phyloP scores from a whole-genome alignment of 371 early-diverging fungal genomes.

The Chytridiales sp. region DNA sequence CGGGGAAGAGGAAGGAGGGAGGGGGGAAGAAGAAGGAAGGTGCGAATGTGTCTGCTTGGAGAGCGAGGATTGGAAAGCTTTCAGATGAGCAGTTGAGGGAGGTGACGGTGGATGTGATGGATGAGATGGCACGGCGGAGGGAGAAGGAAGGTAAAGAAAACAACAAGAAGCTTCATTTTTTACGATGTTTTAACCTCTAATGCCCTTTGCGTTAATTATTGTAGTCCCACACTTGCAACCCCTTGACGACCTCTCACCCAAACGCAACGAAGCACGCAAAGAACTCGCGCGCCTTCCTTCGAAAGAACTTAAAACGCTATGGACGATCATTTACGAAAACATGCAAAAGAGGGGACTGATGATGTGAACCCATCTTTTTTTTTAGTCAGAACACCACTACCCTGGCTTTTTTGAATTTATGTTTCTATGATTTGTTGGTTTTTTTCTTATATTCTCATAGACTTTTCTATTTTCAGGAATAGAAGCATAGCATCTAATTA shows the following conservation, averaged over 20 bases:
- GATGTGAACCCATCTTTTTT: no score
- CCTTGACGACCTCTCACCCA: constrained; percentile 20
- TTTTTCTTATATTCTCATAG: no score
- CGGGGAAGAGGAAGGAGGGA: constrained; percentile 5
- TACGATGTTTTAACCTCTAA: constrained; percentile 5
- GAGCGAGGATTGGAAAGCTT: constrained; percentile 26
- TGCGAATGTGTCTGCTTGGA: constrained; percentile 28
- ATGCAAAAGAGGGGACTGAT: constrained; percentile 28
- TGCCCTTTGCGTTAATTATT: neutral
- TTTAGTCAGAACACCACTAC: no score
- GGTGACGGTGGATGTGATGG: constrained; percentile 29
- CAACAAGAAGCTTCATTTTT: neutral
- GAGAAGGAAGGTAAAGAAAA: constrained; percentile 29
- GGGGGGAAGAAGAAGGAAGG: constrained; percentile 9
- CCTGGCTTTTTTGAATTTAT: no score
- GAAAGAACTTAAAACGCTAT: constrained; percentile 28
- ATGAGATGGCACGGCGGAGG: constrained; percentile 30
- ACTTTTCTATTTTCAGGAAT: no score
- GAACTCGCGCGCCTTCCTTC: constrained; percentile 26
- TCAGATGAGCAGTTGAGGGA: constrained; percentile 30
- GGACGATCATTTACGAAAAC: constrained; percentile 30
- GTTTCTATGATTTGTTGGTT: no score
- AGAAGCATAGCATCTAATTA: no score
- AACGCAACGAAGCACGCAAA: constrained; percentile 32
- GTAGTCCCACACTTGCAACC: constrained; percentile 26